Percentiles rank a stretch among this genome's conserved stretches.
Evolutionary conservation across 257 asterid genomes (phyloP).

Genomic region (Nicotiana paniculata): DNA sequence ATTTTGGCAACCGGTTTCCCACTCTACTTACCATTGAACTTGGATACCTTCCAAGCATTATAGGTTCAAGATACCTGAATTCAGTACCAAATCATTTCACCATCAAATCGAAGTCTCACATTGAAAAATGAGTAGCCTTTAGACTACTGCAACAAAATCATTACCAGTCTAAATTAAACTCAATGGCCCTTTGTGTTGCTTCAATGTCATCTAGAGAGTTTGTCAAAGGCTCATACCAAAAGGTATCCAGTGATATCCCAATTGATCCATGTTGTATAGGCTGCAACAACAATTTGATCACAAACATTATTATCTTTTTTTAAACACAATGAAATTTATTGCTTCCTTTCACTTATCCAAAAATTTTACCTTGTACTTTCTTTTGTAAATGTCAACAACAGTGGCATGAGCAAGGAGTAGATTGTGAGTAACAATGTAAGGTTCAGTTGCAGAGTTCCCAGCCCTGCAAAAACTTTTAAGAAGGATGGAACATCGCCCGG

Average conservation of each 20-base stretch:
- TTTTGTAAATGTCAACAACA: constrained; percentile 7
- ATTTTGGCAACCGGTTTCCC: constrained; percentile 6
- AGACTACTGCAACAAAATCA: neutral
- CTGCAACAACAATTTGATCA: constrained; percentile 18
- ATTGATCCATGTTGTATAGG: constrained; percentile 53
- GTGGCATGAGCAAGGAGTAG: constrained; percentile 14
- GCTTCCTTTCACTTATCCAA: neutral
- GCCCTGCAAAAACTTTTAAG: constrained; percentile 18
- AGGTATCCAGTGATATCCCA: constrained; percentile 66
- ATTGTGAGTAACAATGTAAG: constrained; percentile 10
- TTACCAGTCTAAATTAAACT: constrained; percentile 80
- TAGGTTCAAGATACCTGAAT: constrained; percentile 14
- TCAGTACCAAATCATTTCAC: neutral
- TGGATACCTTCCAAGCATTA: constrained; percentile 10
- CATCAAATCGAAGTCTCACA: neutral
- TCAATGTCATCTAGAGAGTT: constrained; percentile 46
- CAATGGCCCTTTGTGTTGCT: constrained; percentile 68
- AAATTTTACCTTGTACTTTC: constrained; percentile 37
- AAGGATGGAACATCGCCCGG: constrained; percentile 16
- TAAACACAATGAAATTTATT: neutral
- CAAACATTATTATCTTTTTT: neutral
- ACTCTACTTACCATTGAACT: neutral
- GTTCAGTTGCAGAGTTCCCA: constrained; percentile 12
- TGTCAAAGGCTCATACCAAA: constrained; percentile 68
- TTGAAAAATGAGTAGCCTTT: neutral